Conservation (phyloP, 192 early-diverging fungal genomes). For the Linnemannia zychae region DNA sequence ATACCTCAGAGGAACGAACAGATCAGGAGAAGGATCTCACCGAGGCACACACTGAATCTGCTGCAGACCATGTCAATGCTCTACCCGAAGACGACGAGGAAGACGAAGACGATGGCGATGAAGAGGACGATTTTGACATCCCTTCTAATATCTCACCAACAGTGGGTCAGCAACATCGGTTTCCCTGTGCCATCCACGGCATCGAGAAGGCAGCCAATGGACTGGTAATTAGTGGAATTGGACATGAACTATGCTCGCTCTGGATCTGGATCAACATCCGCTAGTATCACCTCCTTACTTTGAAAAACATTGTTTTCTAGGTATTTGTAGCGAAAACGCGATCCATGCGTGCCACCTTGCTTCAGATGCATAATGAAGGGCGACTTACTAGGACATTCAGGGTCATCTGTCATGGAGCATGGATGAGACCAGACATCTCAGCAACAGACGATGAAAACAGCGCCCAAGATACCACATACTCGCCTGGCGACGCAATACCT, state of each 20-base stretch:
- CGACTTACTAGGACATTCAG: constrained; percentile 39
- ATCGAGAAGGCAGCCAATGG: constrained; percentile 72
- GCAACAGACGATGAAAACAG: background rate
- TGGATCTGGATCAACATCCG: background rate
- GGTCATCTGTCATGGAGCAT: constrained; percentile 55
- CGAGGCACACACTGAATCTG: constrained; percentile 28
- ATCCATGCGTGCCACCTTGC: constrained; percentile 35
- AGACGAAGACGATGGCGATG: constrained; percentile 6
- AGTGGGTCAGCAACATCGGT: constrained; percentile 28
- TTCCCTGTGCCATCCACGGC: constrained; percentile 58
- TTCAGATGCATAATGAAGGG: constrained; percentile 48
- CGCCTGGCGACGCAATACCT: background rate
- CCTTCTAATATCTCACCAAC: constrained; percentile 37
- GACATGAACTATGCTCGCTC: background rate
- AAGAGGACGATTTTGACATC: constrained; percentile 44
- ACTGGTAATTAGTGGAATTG: constrained; percentile 50
- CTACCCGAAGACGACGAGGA: background rate
- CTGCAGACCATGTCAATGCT: constrained; percentile 1
- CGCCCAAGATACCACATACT: background rate
- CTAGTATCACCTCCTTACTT: background rate
- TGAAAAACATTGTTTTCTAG: constrained; percentile 20
- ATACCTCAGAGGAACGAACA: constrained; percentile 2
- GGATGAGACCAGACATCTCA: background rate
- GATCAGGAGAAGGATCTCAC: constrained; percentile 44
- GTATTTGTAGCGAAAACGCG: constrained; percentile 60